Conservation (phyloP, 2,329 filamentous ascomycete genomes). For the Aspergillus thermomutatus region DNA sequence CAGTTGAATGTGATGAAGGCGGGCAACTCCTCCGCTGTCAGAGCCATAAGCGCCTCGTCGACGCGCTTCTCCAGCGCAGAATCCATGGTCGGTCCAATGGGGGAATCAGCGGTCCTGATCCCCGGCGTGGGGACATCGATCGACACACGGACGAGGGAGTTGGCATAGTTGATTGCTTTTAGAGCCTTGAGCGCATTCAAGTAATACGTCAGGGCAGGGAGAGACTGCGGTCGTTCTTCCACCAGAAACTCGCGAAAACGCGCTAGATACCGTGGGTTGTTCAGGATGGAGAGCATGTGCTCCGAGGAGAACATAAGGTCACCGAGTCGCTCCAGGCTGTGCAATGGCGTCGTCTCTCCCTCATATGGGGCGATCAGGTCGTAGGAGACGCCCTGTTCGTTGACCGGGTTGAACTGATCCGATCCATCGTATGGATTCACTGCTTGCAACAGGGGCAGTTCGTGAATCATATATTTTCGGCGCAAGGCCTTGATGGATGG, state of each 20-base stretch:
- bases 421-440: constrained; percentile 23
- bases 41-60: constrained; percentile 59
- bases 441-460: constrained; percentile 27
- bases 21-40: constrained; percentile 67
- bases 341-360: constrained; percentile 21
- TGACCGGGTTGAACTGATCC: constrained; percentile 27
- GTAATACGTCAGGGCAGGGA: constrained; percentile 68
- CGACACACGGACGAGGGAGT: constrained; percentile 62
- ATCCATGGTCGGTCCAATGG: constrained; percentile 55
- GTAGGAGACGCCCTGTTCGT: constrained; percentile 32
- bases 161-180: constrained; percentile 67
- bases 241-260: constrained; percentile 67
- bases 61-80: constrained; percentile 60
- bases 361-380: constrained; percentile 34
- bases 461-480: constrained; percentile 22
- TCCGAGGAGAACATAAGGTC: constrained; percentile 64
- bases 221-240: constrained; percentile 56
- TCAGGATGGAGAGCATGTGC: constrained; percentile 64
- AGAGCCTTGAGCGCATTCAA: constrained; percentile 68
- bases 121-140: constrained; percentile 49
- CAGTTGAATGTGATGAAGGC: constrained; percentile 69
- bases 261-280: constrained; percentile 59
- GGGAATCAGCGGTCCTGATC: constrained; percentile 53
- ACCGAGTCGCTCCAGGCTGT: constrained; percentile 62
- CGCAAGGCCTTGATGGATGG: constrained; percentile 27